phyloP scores from a whole-genome alignment of 2,329 filamentous ascomycete species.

The Monosporascus sp. region DNA sequence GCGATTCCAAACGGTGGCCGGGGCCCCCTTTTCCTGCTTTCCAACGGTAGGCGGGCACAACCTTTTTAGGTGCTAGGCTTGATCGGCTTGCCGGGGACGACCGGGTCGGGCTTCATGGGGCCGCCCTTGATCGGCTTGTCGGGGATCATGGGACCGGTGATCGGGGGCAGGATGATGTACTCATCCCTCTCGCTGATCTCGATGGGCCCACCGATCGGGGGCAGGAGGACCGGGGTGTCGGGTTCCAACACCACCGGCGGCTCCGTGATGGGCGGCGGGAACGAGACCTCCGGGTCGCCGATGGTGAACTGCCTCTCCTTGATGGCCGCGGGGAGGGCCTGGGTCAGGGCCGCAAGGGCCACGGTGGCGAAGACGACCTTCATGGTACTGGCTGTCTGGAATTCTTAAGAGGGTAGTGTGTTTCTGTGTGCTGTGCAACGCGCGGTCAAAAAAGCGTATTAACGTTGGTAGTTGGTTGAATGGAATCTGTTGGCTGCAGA shows the following conservation, averaged over 20 bases:
- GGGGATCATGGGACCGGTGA: conserved; percentile 22
- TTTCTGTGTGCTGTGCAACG: background rate
- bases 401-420: background rate
- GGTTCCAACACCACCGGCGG: conserved; percentile 10
- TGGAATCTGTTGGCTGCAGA: background rate
- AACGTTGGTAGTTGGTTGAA: background rate
- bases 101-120: conserved; percentile 23
- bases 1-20: background rate
- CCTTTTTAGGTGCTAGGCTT: conserved; percentile 11
- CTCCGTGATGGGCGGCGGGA: conserved; percentile 8
- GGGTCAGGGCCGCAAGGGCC: conserved; percentile 22
- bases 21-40: background rate
- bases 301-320: conserved; percentile 15
- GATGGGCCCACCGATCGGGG: conserved; percentile 5
- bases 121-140: conserved; percentile 21
- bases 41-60: too few relatives aligned
- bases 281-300: conserved; percentile 16
- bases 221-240: conserved; percentile 14
- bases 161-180: conserved; percentile 8
- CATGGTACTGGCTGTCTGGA: conserved; percentile 13
- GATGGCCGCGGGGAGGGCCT: conserved; percentile 20
- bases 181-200: background rate
- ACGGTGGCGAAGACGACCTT: conserved; percentile 17
- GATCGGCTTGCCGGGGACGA: conserved; percentile 25
- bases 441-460: background rate